These are phyloP conservation scores for Sporothrix inflata DNA, from an alignment of 2,329 filamentous ascomycete species.

Conservation along the genomic window DNA sequence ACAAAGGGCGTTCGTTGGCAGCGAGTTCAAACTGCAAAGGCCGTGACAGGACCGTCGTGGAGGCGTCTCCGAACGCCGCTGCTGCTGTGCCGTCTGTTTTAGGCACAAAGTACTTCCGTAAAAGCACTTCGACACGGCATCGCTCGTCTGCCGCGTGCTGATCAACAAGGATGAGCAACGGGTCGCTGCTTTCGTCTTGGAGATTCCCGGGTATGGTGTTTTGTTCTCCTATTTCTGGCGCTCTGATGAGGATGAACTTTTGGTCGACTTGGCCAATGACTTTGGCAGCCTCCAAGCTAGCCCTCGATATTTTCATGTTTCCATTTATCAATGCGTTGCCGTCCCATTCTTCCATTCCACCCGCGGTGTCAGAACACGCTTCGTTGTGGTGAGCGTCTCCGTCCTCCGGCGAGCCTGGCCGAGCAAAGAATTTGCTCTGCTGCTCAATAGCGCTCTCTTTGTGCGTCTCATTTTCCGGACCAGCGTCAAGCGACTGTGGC, in stretches of 20 bases:
- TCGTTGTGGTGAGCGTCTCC: not conserved
- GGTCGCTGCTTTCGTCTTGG: not conserved
- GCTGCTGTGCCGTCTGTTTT: conserved; percentile 34
- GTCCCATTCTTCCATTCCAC: conserved; percentile 13
- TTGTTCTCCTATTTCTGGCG: conserved; percentile 41
- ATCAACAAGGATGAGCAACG: conserved; percentile 74
- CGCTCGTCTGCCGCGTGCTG: conserved; percentile 96
- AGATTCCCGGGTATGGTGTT: not conserved
- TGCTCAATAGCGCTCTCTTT: not conserved
- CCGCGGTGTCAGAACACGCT: not conserved
- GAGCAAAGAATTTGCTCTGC: conserved; percentile 17
- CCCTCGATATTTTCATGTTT: conserved; percentile 59
- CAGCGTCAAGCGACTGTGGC: not conserved
- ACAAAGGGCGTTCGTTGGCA: conserved; percentile 59
- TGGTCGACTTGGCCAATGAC: conserved; percentile 82
- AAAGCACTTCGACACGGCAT: conserved; percentile 74
- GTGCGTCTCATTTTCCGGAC: not conserved
- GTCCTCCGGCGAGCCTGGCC: not conserved
- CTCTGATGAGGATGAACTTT: conserved; percentile 81
- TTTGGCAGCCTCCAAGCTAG: conserved; percentile 60
- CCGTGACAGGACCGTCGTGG: conserved; percentile 48
- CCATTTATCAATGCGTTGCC: not conserved
- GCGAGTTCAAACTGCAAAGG: conserved; percentile 69
- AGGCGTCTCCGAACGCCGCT: conserved; percentile 1
- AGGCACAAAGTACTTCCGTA: conserved; percentile 54